A percentile compares a stretch with the other conserved stretches of the same genome.
Evolutionary conservation across 2,329 filamentous ascomycete species (phyloP).

Genomic region (Alternaria brassicicola): DNA sequence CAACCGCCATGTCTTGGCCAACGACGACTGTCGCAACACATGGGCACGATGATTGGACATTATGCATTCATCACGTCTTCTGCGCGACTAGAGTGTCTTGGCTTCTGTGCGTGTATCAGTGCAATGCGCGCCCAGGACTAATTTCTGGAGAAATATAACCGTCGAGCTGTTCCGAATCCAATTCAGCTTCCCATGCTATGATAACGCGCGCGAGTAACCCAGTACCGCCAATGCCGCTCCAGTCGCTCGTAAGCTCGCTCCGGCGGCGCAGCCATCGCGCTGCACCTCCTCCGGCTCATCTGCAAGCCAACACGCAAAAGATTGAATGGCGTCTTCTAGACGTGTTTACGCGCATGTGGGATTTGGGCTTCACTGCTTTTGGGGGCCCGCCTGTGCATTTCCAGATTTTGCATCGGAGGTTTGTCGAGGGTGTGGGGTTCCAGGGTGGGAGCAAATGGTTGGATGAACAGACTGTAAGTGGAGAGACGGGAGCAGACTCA

Average conservation of each 20-base stretch:
- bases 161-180: neutral
- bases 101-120: neutral
- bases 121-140: neutral
- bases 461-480: constrained; percentile 67
- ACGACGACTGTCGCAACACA: constrained; percentile 3
- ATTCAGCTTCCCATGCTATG: neutral
- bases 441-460: constrained; percentile 66
- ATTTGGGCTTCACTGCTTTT: constrained; percentile 69
- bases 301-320: constrained; percentile 26
- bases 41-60: constrained; percentile 11
- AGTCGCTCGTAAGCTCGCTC: constrained; percentile 31
- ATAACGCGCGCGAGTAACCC: neutral
- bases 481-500: neutral
- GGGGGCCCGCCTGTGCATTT: constrained; percentile 74
- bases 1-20: constrained; percentile 4
- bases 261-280: constrained; percentile 17
- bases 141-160: neutral
- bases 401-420: constrained; percentile 67
- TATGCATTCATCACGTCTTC: neutral
- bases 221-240: constrained; percentile 17
- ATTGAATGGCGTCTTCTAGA: constrained; percentile 34
- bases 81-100: neutral
- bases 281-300: constrained; percentile 6
- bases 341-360: constrained; percentile 53
- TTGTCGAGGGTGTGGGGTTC: constrained; percentile 58